These are phyloP conservation scores for Penicillium cataractarum DNA, from an alignment of 495 filamentous ascomycete species.

Conservation along the genomic window DNA sequence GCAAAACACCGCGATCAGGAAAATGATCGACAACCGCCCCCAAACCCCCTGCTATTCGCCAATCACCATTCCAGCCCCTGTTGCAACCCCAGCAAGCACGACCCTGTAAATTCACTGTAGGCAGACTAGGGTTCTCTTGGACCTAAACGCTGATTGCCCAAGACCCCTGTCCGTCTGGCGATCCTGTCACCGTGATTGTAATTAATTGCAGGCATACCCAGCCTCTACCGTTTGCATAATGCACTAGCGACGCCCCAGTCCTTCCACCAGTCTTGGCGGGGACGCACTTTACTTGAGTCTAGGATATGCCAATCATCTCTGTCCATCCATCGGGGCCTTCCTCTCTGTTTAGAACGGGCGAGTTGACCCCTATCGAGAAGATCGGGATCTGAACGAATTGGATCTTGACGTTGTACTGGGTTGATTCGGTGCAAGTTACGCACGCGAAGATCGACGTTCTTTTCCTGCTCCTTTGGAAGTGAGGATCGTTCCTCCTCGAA, in stretches of 20 bases:
- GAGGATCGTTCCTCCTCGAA: not conserved
- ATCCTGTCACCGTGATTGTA: conserved; percentile 4
- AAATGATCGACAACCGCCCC: conserved; percentile 15
- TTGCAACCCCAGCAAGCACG: conserved; percentile 7
- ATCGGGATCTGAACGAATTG: conserved; percentile 1
- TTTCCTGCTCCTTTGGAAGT: not conserved
- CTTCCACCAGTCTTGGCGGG: not conserved
- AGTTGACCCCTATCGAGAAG: not conserved
- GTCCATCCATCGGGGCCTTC: not conserved
- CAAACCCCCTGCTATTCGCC: not conserved
- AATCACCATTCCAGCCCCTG: conserved; percentile 18
- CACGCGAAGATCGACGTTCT: not conserved
- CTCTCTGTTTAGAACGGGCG: not conserved
- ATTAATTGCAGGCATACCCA: conserved; percentile 6
- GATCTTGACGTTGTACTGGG: not conserved
- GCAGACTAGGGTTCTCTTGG: conserved; percentile 1
- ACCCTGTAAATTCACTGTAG: conserved; percentile 15
- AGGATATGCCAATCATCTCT: not conserved
- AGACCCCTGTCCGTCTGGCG: conserved; percentile 7
- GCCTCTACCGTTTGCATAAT: not conserved
- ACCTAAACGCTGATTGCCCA: conserved; percentile 8
- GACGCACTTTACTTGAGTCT: not conserved
- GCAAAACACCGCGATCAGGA: conserved; percentile 9
- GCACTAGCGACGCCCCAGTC: not conserved
- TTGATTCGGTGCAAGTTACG: not conserved